Evolutionary conservation across 2,329 filamentous ascomycete species (phyloP).

Genomic region (Metarhizium brunneum): DNA sequence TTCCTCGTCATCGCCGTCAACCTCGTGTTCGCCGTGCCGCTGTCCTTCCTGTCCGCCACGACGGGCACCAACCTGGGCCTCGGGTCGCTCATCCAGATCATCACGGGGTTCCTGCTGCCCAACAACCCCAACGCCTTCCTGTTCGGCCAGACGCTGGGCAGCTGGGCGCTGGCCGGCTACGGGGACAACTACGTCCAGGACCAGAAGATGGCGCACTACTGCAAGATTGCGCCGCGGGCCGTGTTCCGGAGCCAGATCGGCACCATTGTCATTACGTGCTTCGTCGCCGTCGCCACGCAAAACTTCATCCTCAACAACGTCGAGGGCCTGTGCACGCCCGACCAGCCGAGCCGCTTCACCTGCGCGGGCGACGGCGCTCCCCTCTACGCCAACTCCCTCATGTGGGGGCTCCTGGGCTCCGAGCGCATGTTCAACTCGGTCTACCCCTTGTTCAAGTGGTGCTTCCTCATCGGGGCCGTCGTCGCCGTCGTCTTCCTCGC

Average conservation of each 20-base stretch:
- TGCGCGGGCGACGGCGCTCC: conserved; percentile 40
- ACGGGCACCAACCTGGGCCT: conserved; percentile 34
- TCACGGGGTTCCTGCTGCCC: conserved; percentile 20
- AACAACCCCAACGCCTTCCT: conserved; percentile 16
- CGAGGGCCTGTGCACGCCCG: conserved; percentile 18
- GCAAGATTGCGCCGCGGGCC: conserved; percentile 38
- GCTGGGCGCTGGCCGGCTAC: conserved; percentile 21
- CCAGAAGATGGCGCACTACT: conserved; percentile 41
- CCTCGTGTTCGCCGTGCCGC: conserved; percentile 31
- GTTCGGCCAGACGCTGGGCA: conserved; percentile 15
- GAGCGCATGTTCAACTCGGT: conserved; percentile 32
- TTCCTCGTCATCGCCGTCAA: conserved; percentile 30
- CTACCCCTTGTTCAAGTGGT: conserved; percentile 30
- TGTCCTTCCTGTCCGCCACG: conserved; percentile 34
- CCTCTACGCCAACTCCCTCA: conserved; percentile 23
- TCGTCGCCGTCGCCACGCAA: conserved; percentile 34
- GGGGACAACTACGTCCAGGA: conserved; percentile 35
- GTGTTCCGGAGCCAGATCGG: conserved; percentile 38
- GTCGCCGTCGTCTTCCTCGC: conserved; percentile 25
- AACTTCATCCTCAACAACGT: conserved; percentile 31
- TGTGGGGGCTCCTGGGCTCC: conserved; percentile 45
- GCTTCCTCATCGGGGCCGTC: conserved; percentile 30
- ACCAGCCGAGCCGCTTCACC: conserved; percentile 32
- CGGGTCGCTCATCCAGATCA: conserved; percentile 31
- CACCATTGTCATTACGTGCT: conserved; percentile 35